Base-by-base conservation (phyloP, 805 yeast species). In the Starmerella kuoi region DNA sequence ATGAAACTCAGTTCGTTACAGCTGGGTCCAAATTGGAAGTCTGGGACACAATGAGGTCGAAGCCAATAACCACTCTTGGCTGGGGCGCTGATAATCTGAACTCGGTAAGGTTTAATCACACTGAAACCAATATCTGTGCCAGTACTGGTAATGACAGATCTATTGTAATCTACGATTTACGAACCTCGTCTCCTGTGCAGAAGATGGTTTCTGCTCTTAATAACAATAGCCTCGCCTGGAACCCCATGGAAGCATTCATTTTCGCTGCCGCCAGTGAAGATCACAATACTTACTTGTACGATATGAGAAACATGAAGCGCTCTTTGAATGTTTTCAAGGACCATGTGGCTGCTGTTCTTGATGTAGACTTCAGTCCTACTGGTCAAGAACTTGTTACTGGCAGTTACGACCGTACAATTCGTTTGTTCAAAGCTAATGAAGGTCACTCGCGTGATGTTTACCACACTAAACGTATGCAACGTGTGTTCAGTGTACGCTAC, bases 381-480 rank as follows among this genome's bases (percentile, higher is more conserved):
- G 99, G 99, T 53, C 86, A 86, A 59, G 97, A 88, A 62, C 66
- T 91, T 26, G 96, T 86, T 4, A 80, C 95, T 1, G 96, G 95
- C 15, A 82, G 95, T 0, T 91, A 88, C 60, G 99, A 91, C 62
- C 82, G 85, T 56, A 85, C 97, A 1, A 73, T 91, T 24, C 71
- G 99, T 53, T 76, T 91, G 17, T 91, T 65, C 63, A 76, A 76
- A 40, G 66, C 76, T 1, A 66, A 72, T 27, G 82, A 80, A 49
- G 97, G 98, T 28, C 97, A 88, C 61, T 82, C 95, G 5, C 71
- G 96, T 48, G 99, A 91, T 56, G 72, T 93, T 34, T 91, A 91
- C 61, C 98, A 91, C 57, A 91, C 98, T 12, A 86, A 85, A 66
- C 74, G 99, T 59, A 91, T 91, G 99, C 99, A 91, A 65, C 79